Evolutionary conservation across 495 filamentous ascomycete genomes (phyloP), one percentile per base, ranked within the genome.

Genomic region (Achaetomiella virescens): DNA sequence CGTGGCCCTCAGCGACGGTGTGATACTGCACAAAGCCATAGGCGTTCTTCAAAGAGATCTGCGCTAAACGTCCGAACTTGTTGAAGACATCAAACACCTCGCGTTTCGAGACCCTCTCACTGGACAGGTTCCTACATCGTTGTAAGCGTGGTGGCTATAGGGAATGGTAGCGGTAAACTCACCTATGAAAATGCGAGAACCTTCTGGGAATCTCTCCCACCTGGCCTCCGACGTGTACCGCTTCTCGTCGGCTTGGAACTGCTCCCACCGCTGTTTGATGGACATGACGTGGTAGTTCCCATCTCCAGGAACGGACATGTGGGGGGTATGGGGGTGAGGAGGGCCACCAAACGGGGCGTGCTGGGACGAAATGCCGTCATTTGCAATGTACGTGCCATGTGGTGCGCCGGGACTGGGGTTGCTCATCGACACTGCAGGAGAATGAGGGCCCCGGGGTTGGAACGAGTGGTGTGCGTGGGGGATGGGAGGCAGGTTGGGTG

Each of bases 1-100:
- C 74, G 55, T 81, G 75, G 60, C 90, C 93, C 61, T 90, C 84
- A 12, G 73, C 73, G 4, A 82, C 72, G 35, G 90, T 89, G 52
- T 95, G 78, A 58, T 92, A 98, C 66, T 98, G 93, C 38, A 97
- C 90, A 64, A 98, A 98, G 4, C 93, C 93, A 72, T 96, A 98
- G 2, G 91, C 91, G 68, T 91, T 89, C 66, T 97, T 97, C 64
- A 98, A 89, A 2, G 91, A 96, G 37, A 98, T 90, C 67, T 98
- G 93, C 2, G 92, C 92, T 35, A 98, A 74, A 52, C 84, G 86
- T 33, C 93, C 93, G 69, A 91, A 91, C 41, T 81, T 79, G 66
- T 87, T 84, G 63, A 98, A 98, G 15, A 89, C 78, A 57, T 92
- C 86, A 64, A 95, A 97, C 36, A 97, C 80, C 67, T 97, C 92